Evolutionary conservation across 441 rosid genomes (phyloP), one percentile per base, ranked within the genome.

Genomic region (Euphorbia neoarborescens): DNA sequence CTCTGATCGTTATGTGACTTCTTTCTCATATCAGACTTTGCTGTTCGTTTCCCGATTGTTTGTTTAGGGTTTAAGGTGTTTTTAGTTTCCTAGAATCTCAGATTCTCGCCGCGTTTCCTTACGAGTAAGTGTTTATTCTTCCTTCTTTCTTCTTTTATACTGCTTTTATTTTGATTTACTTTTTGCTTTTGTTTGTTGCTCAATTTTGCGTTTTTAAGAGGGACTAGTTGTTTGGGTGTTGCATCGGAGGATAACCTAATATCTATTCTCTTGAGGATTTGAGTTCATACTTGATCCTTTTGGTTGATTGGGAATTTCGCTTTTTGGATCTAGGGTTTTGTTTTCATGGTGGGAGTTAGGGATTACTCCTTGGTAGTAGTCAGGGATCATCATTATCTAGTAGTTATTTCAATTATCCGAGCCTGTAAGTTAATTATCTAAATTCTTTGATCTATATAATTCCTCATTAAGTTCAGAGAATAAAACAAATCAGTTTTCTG

Each of bases 311-410:
- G 37, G 0, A 61, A 38, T 22, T 1, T 24, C 13, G n/a, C 20
- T 44, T 27, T 50, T 30, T 68, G 75, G 80, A 81, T 76, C 73
- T 76, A 71, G 60, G 71, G 67, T 75, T 73, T 32, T 73, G 46
- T 19, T 20, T 25, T 69, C 32, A 10, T 8, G 19, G 9, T 51
- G 44, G 70, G 22, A 50, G 51, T 32, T 30, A 53, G 34, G 71
- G 35, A 15, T 27, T 7, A 11, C 19, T 25, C 42, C 54, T 59
- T 44, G 46, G 53, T 58, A 0, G 3, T 30, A 5, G 5, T 2
- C 15, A 27, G 37, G 34, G n/a, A 5, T n/a, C 20, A 14, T 3
- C 35, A 1, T 24, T 56, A 13, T 27, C 14, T 14, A 28, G 15
- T 58, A 58, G 28, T 58, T 1, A 17, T 15, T 7, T 8, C 17